Percentiles rank a stretch among this genome's conserved stretches.
phyloP scores from a whole-genome alignment of 2,329 filamentous ascomycete species.

The Coniochaeta ligniaria region DNA sequence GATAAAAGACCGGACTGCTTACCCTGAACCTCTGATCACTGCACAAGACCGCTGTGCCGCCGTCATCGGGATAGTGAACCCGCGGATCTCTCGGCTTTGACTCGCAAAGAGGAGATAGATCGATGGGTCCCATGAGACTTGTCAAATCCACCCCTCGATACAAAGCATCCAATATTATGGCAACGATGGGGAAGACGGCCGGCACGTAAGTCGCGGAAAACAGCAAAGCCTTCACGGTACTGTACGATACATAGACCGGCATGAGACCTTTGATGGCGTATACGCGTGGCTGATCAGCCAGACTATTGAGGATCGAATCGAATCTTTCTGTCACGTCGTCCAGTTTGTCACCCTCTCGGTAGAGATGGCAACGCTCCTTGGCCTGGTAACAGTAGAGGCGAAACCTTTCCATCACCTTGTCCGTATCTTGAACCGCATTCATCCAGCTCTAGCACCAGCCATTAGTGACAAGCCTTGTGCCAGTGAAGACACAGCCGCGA shows the following conservation, averaged over 20 bases:
- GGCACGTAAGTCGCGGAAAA: slow-evolving; percentile 28
- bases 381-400: slow-evolving; percentile 39
- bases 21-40: slow-evolving; percentile 20
- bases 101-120: slow-evolving; percentile 8
- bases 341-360: slow-evolving; percentile 23
- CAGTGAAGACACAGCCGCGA: not conserved
- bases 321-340: slow-evolving; percentile 22
- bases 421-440: slow-evolving; percentile 33
- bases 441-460: slow-evolving; percentile 17
- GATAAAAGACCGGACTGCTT: slow-evolving; percentile 12
- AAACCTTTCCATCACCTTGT: slow-evolving; percentile 36
- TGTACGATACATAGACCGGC: slow-evolving; percentile 27
- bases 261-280: slow-evolving; percentile 20
- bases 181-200: slow-evolving; percentile 9
- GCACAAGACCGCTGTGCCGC: slow-evolving; percentile 20
- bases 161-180: not conserved
- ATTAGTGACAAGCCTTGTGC: not conserved
- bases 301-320: slow-evolving; percentile 18
- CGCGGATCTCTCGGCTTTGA: not conserved
- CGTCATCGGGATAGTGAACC: not conserved
- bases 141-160: slow-evolving; percentile 4
- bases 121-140: slow-evolving; percentile 2
- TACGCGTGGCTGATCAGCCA: slow-evolving; percentile 26
- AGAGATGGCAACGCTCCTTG: slow-evolving; percentile 29
- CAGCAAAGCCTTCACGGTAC: slow-evolving; percentile 26